Evolutionary conservation across 2,329 filamentous ascomycete species (phyloP).

Genomic region (Hymenoscyphus linearis): DNA sequence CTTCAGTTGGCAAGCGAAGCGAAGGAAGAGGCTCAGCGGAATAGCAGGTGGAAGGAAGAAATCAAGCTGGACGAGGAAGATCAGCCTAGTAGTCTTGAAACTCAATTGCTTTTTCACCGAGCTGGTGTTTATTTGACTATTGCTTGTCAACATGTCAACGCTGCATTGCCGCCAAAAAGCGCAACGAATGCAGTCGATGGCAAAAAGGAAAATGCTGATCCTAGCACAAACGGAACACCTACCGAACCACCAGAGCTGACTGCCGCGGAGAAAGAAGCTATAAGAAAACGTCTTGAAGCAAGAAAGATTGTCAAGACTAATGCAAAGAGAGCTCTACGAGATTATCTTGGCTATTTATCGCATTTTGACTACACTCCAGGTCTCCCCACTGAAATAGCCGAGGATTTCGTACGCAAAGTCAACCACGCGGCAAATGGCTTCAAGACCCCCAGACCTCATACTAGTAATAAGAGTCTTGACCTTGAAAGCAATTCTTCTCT

Average conservation of each 20-base stretch:
- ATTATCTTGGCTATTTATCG: slow-evolving; percentile 67
- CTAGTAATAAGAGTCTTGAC: slow-evolving; percentile 23
- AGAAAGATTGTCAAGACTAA: slow-evolving; percentile 66
- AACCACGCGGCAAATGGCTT: slow-evolving; percentile 48
- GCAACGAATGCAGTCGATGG: slow-evolving; percentile 21
- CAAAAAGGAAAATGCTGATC: slow-evolving; percentile 21
- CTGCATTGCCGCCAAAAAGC: slow-evolving; percentile 40
- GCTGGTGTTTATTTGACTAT: slow-evolving; percentile 67
- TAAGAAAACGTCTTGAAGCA: slow-evolving; percentile 46
- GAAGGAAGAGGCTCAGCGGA: slow-evolving; percentile 30
- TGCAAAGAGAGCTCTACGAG: slow-evolving; percentile 70
- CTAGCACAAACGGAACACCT: slow-evolving; percentile 10
- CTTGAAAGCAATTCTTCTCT: slow-evolving; percentile 30
- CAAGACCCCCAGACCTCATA: slow-evolving; percentile 37
- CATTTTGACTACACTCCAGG: slow-evolving; percentile 72
- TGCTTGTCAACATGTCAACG: slow-evolving; percentile 60
- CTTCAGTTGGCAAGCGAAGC: slow-evolving; percentile 44
- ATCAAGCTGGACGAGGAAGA: slow-evolving; percentile 53
- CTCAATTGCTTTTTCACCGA: slow-evolving; percentile 71
- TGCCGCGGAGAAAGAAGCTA: slow-evolving; percentile 41
- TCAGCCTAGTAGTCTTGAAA: slow-evolving; percentile 70
- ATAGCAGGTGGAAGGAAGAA: slow-evolving; percentile 40
- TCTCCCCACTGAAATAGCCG: slow-evolving; percentile 31
- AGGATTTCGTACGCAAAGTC: slow-evolving; percentile 51
- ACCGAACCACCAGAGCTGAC: slow-evolving; percentile 31